Base-by-base conservation (phyloP, 345 rosid species). In the Eucalyptus dawsonii region DNA sequence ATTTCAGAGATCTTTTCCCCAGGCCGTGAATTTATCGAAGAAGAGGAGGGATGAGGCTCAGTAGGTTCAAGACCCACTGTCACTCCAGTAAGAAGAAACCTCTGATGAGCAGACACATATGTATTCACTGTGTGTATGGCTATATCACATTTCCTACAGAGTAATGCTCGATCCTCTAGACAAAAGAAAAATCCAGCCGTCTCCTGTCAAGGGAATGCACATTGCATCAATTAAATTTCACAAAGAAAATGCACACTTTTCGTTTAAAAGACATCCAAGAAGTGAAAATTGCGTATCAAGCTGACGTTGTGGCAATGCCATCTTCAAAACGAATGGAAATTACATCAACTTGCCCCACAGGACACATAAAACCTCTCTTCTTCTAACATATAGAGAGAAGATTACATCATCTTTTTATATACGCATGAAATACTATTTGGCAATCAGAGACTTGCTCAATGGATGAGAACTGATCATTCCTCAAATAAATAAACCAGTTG, bases 121-220 rank as follows among this genome's bases (percentile, higher is more conserved):
- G 92, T 67, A 90, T 97, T 98, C 50, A 90, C 97, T 6, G 97
- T 89, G 90, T 98, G 99, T 89, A 98, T 95, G 50, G 97, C 92
- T 89, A 97, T 93, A 91, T 98, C 99, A 91, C 99, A 98, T 93
- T 97, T 98, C 93, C 99, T 92, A 92, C 99, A 98, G 45, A 98
- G 96, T 69, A 98, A 93, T 65, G 99, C 99, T 92, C 99, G 93
- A 90, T 98, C 99, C 93, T 98, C 96, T 88, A 98, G 92, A 91
- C 99, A 98, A 86, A 98, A 98, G 98, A 98, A 98, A 92, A 96
- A 94, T 21, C 99, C 99, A 87, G 97, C 93, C 25, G 94, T 89
- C 90, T 98, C 99, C 99, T 98, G 95, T 86, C 76, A 89, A 91
- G 69, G 42, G 88, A 86, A 80, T 60, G 8, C 67, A 88, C 42